Evolutionary conservation across 805 yeast species (phyloP).

Genomic region (Nakazawaea anatomiae): DNA sequence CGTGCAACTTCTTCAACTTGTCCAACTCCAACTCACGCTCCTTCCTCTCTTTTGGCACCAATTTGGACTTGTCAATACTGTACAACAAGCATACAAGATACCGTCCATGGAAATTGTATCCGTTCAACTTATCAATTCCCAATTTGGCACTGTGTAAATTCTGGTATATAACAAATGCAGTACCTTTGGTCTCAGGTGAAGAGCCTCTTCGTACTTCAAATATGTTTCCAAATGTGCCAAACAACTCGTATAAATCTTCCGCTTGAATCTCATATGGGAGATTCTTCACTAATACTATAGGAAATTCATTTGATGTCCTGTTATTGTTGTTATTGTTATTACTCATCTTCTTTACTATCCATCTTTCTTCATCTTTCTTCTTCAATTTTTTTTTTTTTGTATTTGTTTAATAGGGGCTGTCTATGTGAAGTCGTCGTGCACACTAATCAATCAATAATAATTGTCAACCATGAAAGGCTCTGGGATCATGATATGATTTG

Average conservation of each 20-base stretch:
- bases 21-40: constrained; percentile 16
- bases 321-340: not conserved
- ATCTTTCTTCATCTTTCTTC: not conserved
- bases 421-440: not conserved
- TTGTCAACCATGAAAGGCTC: constrained; percentile 1
- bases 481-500: not conserved
- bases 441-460: not conserved
- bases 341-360: not conserved
- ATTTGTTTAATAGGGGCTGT: not conserved
- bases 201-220: constrained; percentile 44
- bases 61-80: constrained; percentile 33
- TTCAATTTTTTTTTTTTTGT: not conserved
- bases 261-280: constrained; percentile 46
- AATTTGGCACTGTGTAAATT: constrained; percentile 39
- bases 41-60: constrained; percentile 11
- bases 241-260: constrained; percentile 42
- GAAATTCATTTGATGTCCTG: constrained; percentile 17
- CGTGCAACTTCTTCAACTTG: constrained; percentile 13
- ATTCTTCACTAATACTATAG: constrained; percentile 45
- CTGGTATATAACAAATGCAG: constrained; percentile 50
- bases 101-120: constrained; percentile 53
- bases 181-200: constrained; percentile 37
- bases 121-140: constrained; percentile 52
- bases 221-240: constrained; percentile 51
- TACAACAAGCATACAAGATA: constrained; percentile 48